phyloP scores from a whole-genome alignment of 768 basidiomycete genomes.

The Cystoderma amianthinum region DNA sequence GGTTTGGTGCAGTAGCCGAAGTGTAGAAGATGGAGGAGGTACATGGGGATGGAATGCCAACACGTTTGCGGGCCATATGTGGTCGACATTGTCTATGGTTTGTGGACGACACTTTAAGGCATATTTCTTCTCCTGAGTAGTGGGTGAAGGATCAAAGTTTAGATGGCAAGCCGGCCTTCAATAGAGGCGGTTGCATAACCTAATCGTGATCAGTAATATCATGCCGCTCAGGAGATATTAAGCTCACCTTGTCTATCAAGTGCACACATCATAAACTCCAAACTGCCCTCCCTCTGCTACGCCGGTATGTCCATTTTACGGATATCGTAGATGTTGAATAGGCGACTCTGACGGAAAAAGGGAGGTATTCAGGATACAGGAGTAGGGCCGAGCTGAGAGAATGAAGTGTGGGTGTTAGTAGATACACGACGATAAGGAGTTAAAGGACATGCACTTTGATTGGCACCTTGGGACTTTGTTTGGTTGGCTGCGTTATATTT shows the following conservation, averaged over 20 bases:
- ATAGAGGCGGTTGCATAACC: too few relatives aligned
- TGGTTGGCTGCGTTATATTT: too few relatives aligned
- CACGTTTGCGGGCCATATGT: conserved; percentile 94
- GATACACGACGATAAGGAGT: too few relatives aligned
- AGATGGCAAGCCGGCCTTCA: conserved; percentile 94
- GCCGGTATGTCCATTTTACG: conserved; percentile 73
- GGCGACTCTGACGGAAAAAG: too few relatives aligned
- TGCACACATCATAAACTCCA: conserved; percentile 98
- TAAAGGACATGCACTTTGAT: too few relatives aligned
- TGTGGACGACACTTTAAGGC: conserved; percentile 98
- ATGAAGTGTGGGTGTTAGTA: too few relatives aligned
- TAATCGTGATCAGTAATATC: conserved; percentile 57
- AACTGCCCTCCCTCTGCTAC: conserved; percentile 83
- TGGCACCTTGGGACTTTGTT: too few relatives aligned
- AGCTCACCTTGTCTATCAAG: conserved; percentile 75
- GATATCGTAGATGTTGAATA: too few relatives aligned
- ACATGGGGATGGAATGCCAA: conserved; percentile 92
- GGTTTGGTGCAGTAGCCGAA: too few relatives aligned
- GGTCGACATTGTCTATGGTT: conserved; percentile 84
- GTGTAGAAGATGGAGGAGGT: too few relatives aligned
- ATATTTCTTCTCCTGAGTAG: conserved; percentile 81
- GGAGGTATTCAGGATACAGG: too few relatives aligned
- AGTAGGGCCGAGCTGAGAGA: too few relatives aligned
- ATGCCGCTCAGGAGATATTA: background rate
- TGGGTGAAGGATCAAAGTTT: conserved; percentile 81